Conservation (phyloP, 176 grass and related monocot genomes). For the Carex littledalei region DNA sequence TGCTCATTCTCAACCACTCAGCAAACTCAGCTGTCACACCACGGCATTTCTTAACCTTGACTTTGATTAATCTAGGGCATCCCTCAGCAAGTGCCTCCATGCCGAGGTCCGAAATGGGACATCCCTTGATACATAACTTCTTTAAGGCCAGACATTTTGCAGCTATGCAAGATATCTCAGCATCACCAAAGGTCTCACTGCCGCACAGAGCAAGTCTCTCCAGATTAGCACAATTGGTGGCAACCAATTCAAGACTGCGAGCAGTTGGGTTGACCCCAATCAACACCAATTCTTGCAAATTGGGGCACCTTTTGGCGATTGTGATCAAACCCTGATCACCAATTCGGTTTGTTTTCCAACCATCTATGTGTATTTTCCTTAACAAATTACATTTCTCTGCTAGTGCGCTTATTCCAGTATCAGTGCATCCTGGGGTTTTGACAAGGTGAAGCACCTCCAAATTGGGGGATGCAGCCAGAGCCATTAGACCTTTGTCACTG, state of each 20-base stretch:
- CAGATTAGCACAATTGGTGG: constrained; percentile 51
- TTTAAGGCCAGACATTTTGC: constrained; percentile 65
- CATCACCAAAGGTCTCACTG: constrained; percentile 74
- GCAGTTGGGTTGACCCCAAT: constrained; percentile 79
- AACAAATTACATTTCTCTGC: constrained; percentile 69
- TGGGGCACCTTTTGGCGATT: constrained; percentile 47
- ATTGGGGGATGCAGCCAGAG: constrained; percentile 42
- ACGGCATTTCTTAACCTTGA: constrained; percentile 90
- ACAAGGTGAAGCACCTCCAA: constrained; percentile 86
- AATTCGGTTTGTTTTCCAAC: constrained; percentile 82
- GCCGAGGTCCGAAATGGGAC: constrained; percentile 75
- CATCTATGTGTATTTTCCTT: constrained; percentile 83
- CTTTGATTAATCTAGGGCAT: constrained; percentile 83
- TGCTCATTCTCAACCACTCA: constrained; percentile 50
- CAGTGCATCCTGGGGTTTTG: constrained; percentile 87
- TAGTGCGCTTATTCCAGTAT: constrained; percentile 53
- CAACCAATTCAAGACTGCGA: constrained; percentile 60
- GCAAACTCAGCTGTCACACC: constrained; percentile 54
- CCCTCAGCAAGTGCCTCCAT: constrained; percentile 69
- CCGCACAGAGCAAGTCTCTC: constrained; percentile 89
- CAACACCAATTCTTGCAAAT: constrained; percentile 82
- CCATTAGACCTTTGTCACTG: constrained; percentile 59
- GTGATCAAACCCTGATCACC: constrained; percentile 72
- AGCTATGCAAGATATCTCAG: constrained; percentile 84
- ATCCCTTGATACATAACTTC: constrained; percentile 98